Percentiles rank a stretch among this genome's conserved stretches.
Evolutionary conservation across 164 flowering plant genomes (phyloP).

Genomic region (Aristolochia californica): DNA sequence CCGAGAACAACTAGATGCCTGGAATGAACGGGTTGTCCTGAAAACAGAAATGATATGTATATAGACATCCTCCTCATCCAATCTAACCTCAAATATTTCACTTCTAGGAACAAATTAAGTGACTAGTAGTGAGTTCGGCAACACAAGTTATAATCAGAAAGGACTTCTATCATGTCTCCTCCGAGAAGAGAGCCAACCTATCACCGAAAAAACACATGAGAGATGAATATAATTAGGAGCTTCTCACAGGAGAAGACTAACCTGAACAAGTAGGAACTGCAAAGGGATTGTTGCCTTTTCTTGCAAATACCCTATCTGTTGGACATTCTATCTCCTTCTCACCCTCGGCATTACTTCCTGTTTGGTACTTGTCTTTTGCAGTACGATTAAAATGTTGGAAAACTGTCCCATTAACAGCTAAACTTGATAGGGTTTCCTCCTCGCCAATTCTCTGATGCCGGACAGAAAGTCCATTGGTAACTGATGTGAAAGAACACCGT

Average conservation of each 20-base stretch:
- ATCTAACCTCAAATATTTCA: too few relatives aligned
- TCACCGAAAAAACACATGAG: too few relatives aligned
- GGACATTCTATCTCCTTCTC: not conserved
- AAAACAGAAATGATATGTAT: too few relatives aligned
- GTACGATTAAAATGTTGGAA: not conserved
- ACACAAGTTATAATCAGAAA: too few relatives aligned
- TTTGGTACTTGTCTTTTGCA: not conserved
- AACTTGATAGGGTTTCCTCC: not conserved
- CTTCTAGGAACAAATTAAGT: too few relatives aligned
- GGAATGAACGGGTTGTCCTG: conserved; percentile 1
- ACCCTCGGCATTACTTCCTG: not conserved
- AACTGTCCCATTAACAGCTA: not conserved
- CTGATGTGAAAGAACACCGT: not conserved
- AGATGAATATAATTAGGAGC: not conserved
- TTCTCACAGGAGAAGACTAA: not conserved
- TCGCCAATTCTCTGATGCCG: not conserved
- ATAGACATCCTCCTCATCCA: too few relatives aligned
- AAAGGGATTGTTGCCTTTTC: not conserved
- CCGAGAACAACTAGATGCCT: conserved; percentile 52
- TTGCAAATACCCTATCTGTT: not conserved
- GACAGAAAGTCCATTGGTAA: not conserved
- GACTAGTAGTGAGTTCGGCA: too few relatives aligned
- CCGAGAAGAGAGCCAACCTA: too few relatives aligned
- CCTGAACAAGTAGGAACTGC: not conserved
- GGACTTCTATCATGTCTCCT: too few relatives aligned